A percentile compares a stretch with the other conserved stretches of the same genome.
Evolutionary conservation across 2,329 filamentous ascomycete species (phyloP).

Genomic region (Xylaria hypoxylon): DNA sequence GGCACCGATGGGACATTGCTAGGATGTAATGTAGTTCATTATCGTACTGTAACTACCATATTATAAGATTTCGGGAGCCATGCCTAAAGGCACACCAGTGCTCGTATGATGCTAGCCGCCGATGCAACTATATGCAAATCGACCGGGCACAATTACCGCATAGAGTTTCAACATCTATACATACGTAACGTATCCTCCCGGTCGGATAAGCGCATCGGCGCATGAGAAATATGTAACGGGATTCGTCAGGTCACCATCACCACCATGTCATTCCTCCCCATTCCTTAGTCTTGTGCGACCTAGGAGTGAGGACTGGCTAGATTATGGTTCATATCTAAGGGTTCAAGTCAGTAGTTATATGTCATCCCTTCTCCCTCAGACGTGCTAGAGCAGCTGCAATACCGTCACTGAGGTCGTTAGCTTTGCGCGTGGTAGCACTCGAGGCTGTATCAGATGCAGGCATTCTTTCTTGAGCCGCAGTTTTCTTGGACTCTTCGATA

Average conservation of each 20-base stretch:
- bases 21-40: conserved; percentile 12
- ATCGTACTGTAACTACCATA: conserved; percentile 8
- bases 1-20: conserved; percentile 17
- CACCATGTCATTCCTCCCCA: background rate
- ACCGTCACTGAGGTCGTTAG: conserved; percentile 65
- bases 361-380: conserved; percentile 61
- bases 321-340: background rate
- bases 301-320: background rate
- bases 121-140: conserved; percentile 26
- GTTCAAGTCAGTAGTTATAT: conserved; percentile 15
- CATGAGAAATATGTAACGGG: conserved; percentile 11
- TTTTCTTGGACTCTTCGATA: conserved; percentile 60
- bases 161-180: conserved; percentile 6
- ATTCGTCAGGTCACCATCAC: conserved; percentile 3
- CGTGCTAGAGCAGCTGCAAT: conserved; percentile 71
- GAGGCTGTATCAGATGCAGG: conserved; percentile 35
- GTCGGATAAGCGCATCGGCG: conserved; percentile 13
- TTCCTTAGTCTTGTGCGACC: background rate
- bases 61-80: conserved; percentile 20
- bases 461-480: conserved; percentile 49
- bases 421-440: conserved; percentile 44
- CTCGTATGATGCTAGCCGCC: conserved; percentile 30
- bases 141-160: conserved; percentile 9
- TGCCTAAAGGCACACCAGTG: conserved; percentile 3
- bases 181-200: conserved; percentile 36